Base-by-base conservation (phyloP, 2,329 filamentous ascomycete genomes). In the Malbranchea cinnamomea region DNA sequence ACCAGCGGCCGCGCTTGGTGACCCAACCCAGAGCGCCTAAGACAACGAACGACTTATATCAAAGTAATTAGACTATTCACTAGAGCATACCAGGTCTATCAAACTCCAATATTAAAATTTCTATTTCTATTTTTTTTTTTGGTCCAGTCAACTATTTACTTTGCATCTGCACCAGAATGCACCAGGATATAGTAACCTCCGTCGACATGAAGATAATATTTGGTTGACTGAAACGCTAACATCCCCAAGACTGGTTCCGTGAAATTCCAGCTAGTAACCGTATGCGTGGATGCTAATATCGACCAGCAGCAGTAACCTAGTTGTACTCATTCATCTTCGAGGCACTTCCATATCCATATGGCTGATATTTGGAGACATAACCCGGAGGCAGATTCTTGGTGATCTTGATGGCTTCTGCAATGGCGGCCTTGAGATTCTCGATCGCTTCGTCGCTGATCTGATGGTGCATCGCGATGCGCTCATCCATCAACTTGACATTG, bases 381-480 rank as follows among this genome's bases (percentile, higher is more conserved):
- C 31, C 42, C 9, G 30, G 24, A 2, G 41, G 37, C n/a, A 44
- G 33, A 4, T 13, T 31, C 19, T 41, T 46, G 8, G 43, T 42
- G 14, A 47, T 35, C 11, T 33, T 30, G 5, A 45, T 36, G 13
- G 42, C 34, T 25, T 42, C 37, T 1, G 35, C 36, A 37, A 47
- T 46, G 1, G 42, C 41, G 33, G 31, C 26, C 21, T 44, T 43
- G 16, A 44, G 40, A n/a, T 30, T 40, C 30, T 14, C 31, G 30
- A 33, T 37, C 27, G 46, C 68, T 26, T 45, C 39, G 5, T 49
- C 43, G 9, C 42, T 46, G n/a, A 53, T 46, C 32, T 54, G 42
- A 40, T 46, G 38, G 37, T 46, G 44, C 36, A 47, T 28, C 15
- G 41, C 25, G 31, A 46, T 45, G 4, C 42, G 27, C 24, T 45